Evolutionary conservation across 2,329 filamentous ascomycete species (phyloP), one percentile per base, ranked within the genome.

Genomic region (Nannizziopsis arthrosporioides): DNA sequence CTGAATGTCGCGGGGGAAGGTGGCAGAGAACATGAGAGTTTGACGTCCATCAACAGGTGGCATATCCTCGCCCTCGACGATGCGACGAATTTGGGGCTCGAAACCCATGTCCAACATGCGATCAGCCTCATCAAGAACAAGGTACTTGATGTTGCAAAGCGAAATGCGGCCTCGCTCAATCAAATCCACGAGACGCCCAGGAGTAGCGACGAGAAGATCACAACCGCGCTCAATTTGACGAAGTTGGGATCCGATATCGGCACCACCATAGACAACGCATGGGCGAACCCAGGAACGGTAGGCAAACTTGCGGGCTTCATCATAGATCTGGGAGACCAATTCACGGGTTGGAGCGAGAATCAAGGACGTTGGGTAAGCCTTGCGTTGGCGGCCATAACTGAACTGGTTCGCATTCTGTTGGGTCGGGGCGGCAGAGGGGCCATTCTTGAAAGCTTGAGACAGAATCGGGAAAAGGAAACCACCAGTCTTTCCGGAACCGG

Each of bases 31-130:
- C 92, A 98, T 98, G 75, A 98, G 90, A 48, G 92, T 98, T 73
- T 98, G 92, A 63, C 92, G 89, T 60, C 77, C 74, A 56, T 81
- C 73, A 52, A 90, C 85, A 46, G 71, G 69, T 50, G 92, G 92
- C 92, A 98, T 98, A 62, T 98, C 92, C 73, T 96, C 92, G 52
- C 88, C 88, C 72, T 96, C 90, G 40, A 98, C 92, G 62, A 98
- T 96, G 61, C 90, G 85, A 63, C 92, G 89, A 65, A 98, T 98
- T 74, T 98, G 92, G 62, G 92, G 92, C 76, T 98, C 92, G 77
- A 98, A 98, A 92, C 92, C 92, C 92, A 98, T 98, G 78, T 98
- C 92, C 77, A 98, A 78, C 92, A 98, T 98, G 68, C 92, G 92
- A 75, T 98, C 92, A 69, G 92, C 92, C 80, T 98, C 92, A 61